Evolutionary conservation across 179 eudicot genomes (phyloP).

Genomic region (Silene vulgaris): DNA sequence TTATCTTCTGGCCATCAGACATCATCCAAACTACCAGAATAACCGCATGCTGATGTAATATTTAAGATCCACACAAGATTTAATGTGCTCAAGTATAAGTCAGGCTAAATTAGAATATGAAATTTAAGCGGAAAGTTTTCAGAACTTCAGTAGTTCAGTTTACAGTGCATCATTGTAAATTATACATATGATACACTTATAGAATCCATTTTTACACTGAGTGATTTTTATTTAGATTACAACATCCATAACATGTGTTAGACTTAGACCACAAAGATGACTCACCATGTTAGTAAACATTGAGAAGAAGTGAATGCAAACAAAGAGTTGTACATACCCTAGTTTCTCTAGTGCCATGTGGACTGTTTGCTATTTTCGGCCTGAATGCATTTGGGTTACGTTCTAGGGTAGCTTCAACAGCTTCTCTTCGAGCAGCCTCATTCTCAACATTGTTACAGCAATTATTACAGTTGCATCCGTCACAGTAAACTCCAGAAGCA

Average conservation of each 20-base stretch:
- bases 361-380: constrained; percentile 88
- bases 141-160: not conserved
- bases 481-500: constrained; percentile 84
- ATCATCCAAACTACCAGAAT: not conserved
- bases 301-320: constrained; percentile 7
- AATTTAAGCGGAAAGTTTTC: not conserved
- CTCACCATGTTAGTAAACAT: constrained; percentile 5
- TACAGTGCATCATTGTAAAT: not conserved
- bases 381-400: constrained; percentile 93
- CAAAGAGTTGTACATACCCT: constrained; percentile 42
- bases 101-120: not conserved
- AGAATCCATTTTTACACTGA: not conserved
- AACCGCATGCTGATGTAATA: not conserved
- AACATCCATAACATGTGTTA: not conserved
- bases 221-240: not conserved
- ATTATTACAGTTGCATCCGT: constrained; percentile 85
- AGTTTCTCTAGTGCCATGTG: constrained; percentile 56
- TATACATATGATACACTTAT: not conserved
- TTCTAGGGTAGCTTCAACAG: constrained; percentile 82
- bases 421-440: constrained; percentile 82
- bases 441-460: constrained; percentile 84
- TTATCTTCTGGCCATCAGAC: not conserved
- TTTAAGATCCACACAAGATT: not conserved
- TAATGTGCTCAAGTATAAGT: not conserved
- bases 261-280: not conserved